A percentile compares a stretch with the other conserved stretches of the same genome.
phyloP scores from a whole-genome alignment of 495 filamentous ascomycete species.

The Penicillium robsamsonii region DNA sequence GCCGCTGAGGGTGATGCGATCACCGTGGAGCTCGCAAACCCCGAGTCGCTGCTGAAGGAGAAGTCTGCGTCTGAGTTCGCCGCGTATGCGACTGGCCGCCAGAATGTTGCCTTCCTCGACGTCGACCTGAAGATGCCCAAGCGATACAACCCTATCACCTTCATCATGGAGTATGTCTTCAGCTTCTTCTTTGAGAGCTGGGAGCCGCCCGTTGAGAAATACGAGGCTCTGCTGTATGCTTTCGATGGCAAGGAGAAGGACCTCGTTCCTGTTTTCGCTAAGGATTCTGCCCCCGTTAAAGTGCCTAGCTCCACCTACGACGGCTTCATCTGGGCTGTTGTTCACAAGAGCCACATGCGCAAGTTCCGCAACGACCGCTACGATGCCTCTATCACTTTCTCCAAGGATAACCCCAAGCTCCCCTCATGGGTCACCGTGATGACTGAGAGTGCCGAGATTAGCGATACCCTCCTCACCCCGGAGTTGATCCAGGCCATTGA shows the following conservation, averaged over 20 bases:
- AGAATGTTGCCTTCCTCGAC: constrained; percentile 90
- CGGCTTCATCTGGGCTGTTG: constrained; percentile 89
- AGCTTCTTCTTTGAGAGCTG: constrained; percentile 80
- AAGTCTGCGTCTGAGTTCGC: constrained; percentile 78
- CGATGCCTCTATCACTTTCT: constrained; percentile 86
- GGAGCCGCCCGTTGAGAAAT: constrained; percentile 60
- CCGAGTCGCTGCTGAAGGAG: constrained; percentile 72
- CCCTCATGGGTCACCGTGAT: constrained; percentile 93
- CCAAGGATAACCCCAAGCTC: constrained; percentile 85
- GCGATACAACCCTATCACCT: constrained; percentile 82
- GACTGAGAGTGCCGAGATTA: constrained; percentile 94
- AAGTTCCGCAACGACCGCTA: constrained; percentile 87
- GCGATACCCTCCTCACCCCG: constrained; percentile 78
- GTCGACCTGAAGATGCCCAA: constrained; percentile 78
- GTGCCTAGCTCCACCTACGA: constrained; percentile 77
- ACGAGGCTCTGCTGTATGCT: constrained; percentile 73
- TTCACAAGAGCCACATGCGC: constrained; percentile 94
- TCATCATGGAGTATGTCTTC: constrained; percentile 62
- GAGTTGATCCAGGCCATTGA: constrained; percentile 81
- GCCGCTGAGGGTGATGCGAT: constrained; percentile 44
- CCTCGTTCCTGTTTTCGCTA: constrained; percentile 62
- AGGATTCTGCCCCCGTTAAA: constrained; percentile 41
- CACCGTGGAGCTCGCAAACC: constrained; percentile 42
- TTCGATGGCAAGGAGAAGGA: constrained; percentile 90
- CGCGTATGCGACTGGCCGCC: constrained; percentile 88